Evolutionary conservation across 331 rosid species (phyloP).

Genomic region (Dryas integrifolia): DNA sequence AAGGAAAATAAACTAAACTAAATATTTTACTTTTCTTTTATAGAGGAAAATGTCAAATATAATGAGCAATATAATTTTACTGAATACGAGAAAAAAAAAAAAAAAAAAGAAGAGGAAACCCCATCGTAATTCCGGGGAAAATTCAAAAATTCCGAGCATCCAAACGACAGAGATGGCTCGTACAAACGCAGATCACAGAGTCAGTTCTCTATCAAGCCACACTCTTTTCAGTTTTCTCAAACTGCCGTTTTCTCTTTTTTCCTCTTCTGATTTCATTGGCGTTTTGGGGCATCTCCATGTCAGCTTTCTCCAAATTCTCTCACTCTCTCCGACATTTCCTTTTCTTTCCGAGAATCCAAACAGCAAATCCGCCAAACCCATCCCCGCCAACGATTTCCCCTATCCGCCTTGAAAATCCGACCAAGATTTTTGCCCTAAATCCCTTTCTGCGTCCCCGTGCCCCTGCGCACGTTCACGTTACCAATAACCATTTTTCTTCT

Average conservation of each 20-base stretch:
- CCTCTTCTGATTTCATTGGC: constrained; percentile 13
- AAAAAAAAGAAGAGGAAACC: too few species aligned
- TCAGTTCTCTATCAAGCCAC: constrained; percentile 28
- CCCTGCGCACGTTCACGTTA: constrained; percentile 20
- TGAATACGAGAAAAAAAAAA: too few species aligned
- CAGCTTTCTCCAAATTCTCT: constrained; percentile 43
- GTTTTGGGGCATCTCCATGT: constrained; percentile 22
- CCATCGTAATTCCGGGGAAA: constrained; percentile 19
- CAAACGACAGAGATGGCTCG: constrained; percentile 23
- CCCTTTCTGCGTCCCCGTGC: constrained; percentile 44
- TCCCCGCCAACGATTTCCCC: constrained; percentile 28
- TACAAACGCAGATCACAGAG: constrained; percentile 17
- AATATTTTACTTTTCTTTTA: too few species aligned
- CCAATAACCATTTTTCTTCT: not conserved
- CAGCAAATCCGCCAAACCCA: constrained; percentile 47
- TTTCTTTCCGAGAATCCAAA: constrained; percentile 34
- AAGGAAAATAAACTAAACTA: too few species aligned
- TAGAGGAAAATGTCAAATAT: too few species aligned
- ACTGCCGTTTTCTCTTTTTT: constrained; percentile 17
- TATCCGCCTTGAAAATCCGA: constrained; percentile 33
- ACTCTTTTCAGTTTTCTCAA: constrained; percentile 26
- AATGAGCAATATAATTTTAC: too few species aligned
- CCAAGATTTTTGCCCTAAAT: constrained; percentile 35
- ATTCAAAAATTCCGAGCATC: constrained; percentile 4
- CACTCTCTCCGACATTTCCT: constrained; percentile 32